Base-by-base conservation (phyloP, 2,329 filamentous ascomycete species). In the Decorospora gaudefroyi region DNA sequence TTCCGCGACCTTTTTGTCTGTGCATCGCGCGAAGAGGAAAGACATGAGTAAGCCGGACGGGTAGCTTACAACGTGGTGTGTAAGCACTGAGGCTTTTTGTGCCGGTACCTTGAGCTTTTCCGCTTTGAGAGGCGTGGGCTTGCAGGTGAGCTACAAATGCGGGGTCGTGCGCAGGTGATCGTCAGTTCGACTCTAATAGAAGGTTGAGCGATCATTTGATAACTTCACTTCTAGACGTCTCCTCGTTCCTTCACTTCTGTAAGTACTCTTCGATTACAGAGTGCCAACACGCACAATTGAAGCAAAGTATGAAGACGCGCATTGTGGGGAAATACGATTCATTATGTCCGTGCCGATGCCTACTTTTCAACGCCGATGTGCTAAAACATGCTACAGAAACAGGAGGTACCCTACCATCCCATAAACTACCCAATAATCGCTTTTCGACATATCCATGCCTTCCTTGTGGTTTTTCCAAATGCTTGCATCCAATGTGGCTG, bases 401-500 rank as follows among this genome's bases (percentile, higher is more conserved):
- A 46, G 44, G 18, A 46, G 35, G 34, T 38, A 29, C 38, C 47
- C 42, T 19, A 36, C 53, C 45, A 27, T 46, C 49, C 45, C 17
- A 46, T 32, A 47, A 48, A 41, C 51, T 52, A 46, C 51, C 43
- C 42, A 45, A 16, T 46, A 47, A 29, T 28, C 34, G 44, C 42
- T 49, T 41, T 53, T 48, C 40, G 35, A 34, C 42, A 52, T 39
- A 26, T 9, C 34, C 34, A 44, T 48, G 33, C 33, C 34, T 27
- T 30, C 21, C 25, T 30, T 49, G 9, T 49, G 21, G 55, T 52
- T 56, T 46, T 45, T 33, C 34, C 48, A 43, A 39, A 50, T 55
- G 50, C 51, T 54, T 54, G 58, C 51, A 47, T 37, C 37, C 30
- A 45, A 47, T 53, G 32, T 59, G 55, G 58, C 55, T 45, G 50